A percentile compares a stretch with the other conserved stretches of the same genome.
Evolutionary conservation across 306 rosid species (phyloP).

Genomic region (Vigna hirtella): DNA sequence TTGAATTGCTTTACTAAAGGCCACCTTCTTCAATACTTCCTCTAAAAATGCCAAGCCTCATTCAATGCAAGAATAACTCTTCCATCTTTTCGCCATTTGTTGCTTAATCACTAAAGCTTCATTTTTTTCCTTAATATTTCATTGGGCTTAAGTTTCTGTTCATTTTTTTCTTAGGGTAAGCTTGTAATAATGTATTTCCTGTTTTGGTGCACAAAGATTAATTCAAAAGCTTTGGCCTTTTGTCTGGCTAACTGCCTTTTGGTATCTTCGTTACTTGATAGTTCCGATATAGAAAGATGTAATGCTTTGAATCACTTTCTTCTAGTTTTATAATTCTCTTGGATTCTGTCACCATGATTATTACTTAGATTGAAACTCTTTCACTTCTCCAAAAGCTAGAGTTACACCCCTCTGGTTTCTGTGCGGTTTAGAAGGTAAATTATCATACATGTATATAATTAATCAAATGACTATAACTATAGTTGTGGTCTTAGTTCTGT

Average conservation of each 20-base stretch:
- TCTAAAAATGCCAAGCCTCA: neutral
- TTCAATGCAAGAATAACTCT: neutral
- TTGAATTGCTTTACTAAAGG: neutral
- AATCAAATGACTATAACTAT: neutral
- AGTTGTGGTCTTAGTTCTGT: neutral
- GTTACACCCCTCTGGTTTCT: slow-evolving; percentile 1
- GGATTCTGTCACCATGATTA: neutral
- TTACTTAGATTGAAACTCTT: neutral
- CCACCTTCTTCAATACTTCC: neutral
- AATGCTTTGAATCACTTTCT: neutral
- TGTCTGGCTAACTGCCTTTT: neutral
- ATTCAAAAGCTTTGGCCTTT: neutral
- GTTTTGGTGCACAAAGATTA: neutral
- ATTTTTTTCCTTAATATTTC: neutral
- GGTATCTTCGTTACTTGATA: neutral
- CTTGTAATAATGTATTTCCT: neutral
- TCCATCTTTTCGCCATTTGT: neutral
- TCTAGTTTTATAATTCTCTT: neutral
- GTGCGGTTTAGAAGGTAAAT: neutral
- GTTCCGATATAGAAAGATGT: neutral
- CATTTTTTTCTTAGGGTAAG: neutral
- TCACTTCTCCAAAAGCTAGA: neutral
- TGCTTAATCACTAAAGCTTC: neutral
- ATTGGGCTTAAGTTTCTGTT: neutral
- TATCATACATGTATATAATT: neutral